These are phyloP conservation scores for Cladochytrium tenue DNA, from an alignment of 371 early-diverging fungal species.

Conservation along the genomic window DNA sequence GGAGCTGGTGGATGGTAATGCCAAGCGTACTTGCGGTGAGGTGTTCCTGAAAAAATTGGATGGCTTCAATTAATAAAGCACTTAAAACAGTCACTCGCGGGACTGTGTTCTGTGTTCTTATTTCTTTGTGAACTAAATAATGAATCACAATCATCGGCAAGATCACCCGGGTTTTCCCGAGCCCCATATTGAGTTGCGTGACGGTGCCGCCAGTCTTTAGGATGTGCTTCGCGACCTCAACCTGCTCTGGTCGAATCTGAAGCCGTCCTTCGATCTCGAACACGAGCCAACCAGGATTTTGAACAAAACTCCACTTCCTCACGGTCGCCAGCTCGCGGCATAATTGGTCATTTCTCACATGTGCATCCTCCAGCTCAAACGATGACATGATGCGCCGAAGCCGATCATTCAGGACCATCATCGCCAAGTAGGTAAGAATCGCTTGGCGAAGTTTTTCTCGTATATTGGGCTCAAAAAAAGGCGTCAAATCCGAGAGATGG, in stretches of 20 bases:
- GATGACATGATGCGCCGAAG: background rate
- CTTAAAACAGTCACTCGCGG: slow-evolving; percentile 8
- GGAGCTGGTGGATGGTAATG: slow-evolving; percentile 2
- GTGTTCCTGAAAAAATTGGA: background rate
- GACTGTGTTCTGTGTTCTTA: background rate
- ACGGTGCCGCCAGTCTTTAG: slow-evolving; percentile 13
- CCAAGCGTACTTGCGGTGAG: slow-evolving; percentile 12
- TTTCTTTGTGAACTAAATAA: background rate
- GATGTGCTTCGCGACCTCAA: slow-evolving; percentile 10
- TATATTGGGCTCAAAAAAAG: no score
- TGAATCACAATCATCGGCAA: slow-evolving; percentile 12
- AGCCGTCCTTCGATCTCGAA: slow-evolving; percentile 21
- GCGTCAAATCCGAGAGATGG: no score
- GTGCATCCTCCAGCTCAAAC: no score
- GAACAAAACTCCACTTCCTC: slow-evolving; percentile 5
- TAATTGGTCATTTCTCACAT: no score
- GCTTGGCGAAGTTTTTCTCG: background rate
- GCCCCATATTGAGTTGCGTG: slow-evolving; percentile 24
- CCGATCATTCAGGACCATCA: slow-evolving; percentile 2
- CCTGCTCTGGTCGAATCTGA: slow-evolving; percentile 22
- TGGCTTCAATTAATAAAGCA: slow-evolving; percentile 4
- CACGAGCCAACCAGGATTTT: slow-evolving; percentile 20
- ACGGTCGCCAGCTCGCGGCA: background rate
- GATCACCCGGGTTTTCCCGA: slow-evolving; percentile 24
- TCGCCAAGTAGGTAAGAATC: background rate